These are phyloP conservation scores for Plantago ovata DNA, from an alignment of 257 asterid species.

Conservation along the genomic window DNA sequence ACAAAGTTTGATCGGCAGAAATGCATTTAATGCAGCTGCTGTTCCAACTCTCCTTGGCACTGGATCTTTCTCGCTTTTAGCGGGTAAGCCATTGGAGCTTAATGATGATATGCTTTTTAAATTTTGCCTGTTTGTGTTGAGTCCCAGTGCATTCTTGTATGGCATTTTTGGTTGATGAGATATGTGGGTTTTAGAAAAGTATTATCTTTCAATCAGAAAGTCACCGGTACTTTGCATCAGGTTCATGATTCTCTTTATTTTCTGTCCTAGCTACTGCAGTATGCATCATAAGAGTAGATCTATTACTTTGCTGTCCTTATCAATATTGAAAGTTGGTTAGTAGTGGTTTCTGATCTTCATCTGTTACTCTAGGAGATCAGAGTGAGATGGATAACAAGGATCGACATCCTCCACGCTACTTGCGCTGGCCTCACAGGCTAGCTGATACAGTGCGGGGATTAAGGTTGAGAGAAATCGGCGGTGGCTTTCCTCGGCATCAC, in stretches of 20 bases:
- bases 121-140: constrained; percentile 1
- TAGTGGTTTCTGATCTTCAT: constrained; percentile 20
- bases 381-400: constrained; percentile 37
- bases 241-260: background rate
- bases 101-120: constrained; percentile 10
- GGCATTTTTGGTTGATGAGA: constrained; percentile 10
- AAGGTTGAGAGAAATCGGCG: constrained; percentile 88
- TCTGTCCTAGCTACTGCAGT: background rate
- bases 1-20: constrained; percentile 42
- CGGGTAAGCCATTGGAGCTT: constrained; percentile 47
- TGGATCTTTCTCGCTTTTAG: constrained; percentile 78
- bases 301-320: constrained; percentile 17
- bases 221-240: constrained; percentile 7
- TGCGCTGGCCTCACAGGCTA: constrained; percentile 92
- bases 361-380: constrained; percentile 57
- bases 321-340: constrained; percentile 12
- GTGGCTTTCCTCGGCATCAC: constrained; percentile 93
- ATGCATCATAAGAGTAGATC: constrained; percentile 16
- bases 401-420: constrained; percentile 52
- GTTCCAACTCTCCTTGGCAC: constrained; percentile 92
- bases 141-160: background rate
- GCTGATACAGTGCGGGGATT: constrained; percentile 91
- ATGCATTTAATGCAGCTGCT: constrained; percentile 63
- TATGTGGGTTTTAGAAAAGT: constrained; percentile 12
- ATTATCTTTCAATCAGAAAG: constrained; percentile 7